Evolutionary conservation across 305 asterid species (phyloP), one percentile per base, ranked within the genome.

Genomic region (Fraxinus albicans): DNA sequence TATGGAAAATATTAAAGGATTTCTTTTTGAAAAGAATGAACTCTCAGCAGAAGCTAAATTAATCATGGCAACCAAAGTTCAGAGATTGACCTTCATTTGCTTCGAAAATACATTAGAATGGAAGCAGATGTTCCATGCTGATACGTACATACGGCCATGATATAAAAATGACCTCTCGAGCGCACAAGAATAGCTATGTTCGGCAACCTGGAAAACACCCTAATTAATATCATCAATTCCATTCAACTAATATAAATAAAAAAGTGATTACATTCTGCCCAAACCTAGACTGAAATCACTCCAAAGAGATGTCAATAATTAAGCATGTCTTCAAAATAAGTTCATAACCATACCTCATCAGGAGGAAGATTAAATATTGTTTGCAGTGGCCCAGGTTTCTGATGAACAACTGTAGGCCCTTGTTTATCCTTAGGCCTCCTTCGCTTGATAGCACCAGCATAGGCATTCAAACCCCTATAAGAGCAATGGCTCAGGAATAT

Each of bases 121-220:
- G 89, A 96, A 95, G 92, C 99, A 96, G 86, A 96, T 90, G 90
- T 94, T 92, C 93, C 96, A 90, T 35, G 97, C 85, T 63, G 98
- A 96, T 79, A 96, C 90, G 85, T 91, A 96, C 93, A 96, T 88
- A 83, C 98, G 93, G 63, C 98, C 99, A 47, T 96, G 99, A 87
- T 95, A 95, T 86, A 96, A 89, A 84, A 96, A 92, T 79, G 98
- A 95, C 88, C 98, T 90, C 92, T 96, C 98, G 0, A 96, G 94
- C 58, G 99, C 98, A 83, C 99, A 96, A 76, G 99, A 93, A 90
- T 93, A 96, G 91, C 96, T 96, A 88, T 95, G 96, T 87, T 91
- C 93, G 78, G 90, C 92, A 88, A 91, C 95, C 99, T 95, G 95
- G 84, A 87, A 82, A 55, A 86, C 77, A 42, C 81, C 53, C 78